Base-by-base conservation (phyloP, 352 stramenopile species). In the Phytophthora capsici region DNA sequence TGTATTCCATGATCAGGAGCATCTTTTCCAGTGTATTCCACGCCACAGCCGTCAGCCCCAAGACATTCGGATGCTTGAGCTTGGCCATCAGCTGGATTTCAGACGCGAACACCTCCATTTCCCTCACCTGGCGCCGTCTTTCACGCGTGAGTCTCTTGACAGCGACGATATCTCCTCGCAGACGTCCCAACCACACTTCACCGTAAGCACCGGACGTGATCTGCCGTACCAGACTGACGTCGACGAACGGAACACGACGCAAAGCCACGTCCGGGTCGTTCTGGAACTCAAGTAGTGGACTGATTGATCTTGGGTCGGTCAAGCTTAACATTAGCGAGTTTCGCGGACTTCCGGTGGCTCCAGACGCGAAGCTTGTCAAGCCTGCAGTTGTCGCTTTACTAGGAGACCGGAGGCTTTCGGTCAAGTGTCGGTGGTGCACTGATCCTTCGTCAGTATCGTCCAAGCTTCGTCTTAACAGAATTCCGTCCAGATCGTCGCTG, bases 181-280 rank as follows among this genome's bases (percentile, higher is more conserved):
- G 66, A 16, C 64, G 50, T 0, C 74, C 77, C 16, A 80, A 10
- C 75, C 77, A 89, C 10, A 89, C 67, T 51, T 89, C 77, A 16
- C 80, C 75, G 16, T 77, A 89, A 2, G 75, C 80, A 8, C 80
- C 80, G 14, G 74, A 66, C 2, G 75, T 76, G 12, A 89, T 60
- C 38, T 68, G 65, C 2, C 66, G 65, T 4, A 67, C 59, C 10
- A 82, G 44, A 44, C 63, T 77, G 1, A 86, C 41, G 10, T 86
- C 68, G 2, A 75, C 37, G 17, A 73, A 79, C 9, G 63, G 60
- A n/a, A 84, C 68, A 45, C 71, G 74, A 45, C 71, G 72, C 3
- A 49, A 63, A 25, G 64, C 50, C 37, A 83, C 66, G 1, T 28
- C 43, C 2, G 48, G 26, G 32, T 84, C 71, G 13, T 60, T 53